Evolutionary conservation across 2,329 filamentous ascomycete genomes (phyloP).

Genomic region (Sarocladiaceae sp.): DNA sequence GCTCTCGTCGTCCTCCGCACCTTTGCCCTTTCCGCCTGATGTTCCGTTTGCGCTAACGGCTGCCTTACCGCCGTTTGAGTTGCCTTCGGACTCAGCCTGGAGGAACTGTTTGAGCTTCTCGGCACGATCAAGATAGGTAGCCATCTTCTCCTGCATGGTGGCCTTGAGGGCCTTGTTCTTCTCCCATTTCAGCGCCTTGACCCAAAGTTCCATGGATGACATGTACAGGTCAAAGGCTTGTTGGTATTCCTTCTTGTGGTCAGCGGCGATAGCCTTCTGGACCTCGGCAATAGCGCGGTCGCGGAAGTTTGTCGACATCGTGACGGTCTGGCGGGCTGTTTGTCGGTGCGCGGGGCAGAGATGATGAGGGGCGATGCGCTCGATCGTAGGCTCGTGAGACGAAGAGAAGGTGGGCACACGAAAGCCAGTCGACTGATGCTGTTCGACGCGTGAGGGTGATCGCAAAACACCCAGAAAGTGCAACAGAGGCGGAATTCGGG

Average conservation of each 20-base stretch:
- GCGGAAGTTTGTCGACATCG: slow-evolving; percentile 95
- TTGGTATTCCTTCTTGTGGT: slow-evolving; percentile 94
- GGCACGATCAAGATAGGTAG: slow-evolving; percentile 96
- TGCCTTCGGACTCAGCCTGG: slow-evolving; percentile 69
- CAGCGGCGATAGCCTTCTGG: slow-evolving; percentile 94
- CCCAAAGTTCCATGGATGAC: slow-evolving; percentile 92
- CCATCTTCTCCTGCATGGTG: slow-evolving; percentile 93
- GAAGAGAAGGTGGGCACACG: neutral
- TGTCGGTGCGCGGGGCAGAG: neutral
- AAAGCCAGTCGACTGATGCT: no score
- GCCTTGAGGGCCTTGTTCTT: slow-evolving; percentile 97
- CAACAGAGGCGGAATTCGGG: neutral
- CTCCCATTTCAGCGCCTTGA: slow-evolving; percentile 99
- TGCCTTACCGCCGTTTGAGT: slow-evolving; percentile 60
- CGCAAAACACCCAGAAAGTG: no score
- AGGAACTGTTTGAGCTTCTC: slow-evolving; percentile 96
- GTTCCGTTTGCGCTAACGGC: slow-evolving; percentile 67
- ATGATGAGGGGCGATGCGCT: slow-evolving; percentile 1
- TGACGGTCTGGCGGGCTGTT: slow-evolving; percentile 18
- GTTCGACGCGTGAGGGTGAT: no score
- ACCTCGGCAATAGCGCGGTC: slow-evolving; percentile 95
- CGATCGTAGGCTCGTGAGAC: neutral
- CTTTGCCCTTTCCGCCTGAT: slow-evolving; percentile 56
- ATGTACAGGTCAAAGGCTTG: slow-evolving; percentile 97
- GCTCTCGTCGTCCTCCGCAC: slow-evolving; percentile 81